Conservation (phyloP, 257 asterid species). For the Nicotiana undulata region DNA sequence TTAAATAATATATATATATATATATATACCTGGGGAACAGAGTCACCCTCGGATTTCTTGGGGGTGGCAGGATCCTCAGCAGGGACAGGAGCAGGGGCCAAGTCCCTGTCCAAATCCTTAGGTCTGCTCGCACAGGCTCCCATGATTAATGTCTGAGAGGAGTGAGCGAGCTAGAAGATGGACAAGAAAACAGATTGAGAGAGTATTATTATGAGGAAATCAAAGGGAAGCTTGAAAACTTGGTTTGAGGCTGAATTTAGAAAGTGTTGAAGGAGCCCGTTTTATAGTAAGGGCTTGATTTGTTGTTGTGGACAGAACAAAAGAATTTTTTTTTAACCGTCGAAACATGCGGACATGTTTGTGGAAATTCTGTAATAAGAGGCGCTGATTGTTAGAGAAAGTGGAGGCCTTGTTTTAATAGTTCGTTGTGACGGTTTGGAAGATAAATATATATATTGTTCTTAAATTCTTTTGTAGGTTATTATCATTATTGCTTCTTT, state of each 20-base stretch:
- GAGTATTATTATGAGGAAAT: neutral
- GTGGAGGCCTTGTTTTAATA: neutral
- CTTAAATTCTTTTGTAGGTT: too few relatives aligned
- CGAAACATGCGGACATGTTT: neutral
- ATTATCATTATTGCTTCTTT: too few relatives aligned
- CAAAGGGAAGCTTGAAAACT: neutral
- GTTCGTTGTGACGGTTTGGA: neutral
- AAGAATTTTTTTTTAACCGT: neutral
- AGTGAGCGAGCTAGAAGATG: neutral
- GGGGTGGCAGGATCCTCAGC: constrained; percentile 7
- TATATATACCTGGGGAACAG: neutral
- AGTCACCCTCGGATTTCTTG: neutral
- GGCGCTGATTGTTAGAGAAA: neutral
- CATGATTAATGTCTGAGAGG: neutral
- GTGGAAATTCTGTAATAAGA: neutral
- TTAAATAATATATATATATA: neutral
- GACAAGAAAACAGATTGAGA: neutral
- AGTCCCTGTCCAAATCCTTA: constrained; percentile 9
- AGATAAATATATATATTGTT: too few relatives aligned
- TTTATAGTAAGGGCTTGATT: neutral
- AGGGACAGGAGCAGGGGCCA: constrained; percentile 11
- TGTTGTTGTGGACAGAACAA: neutral
- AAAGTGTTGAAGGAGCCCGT: neutral
- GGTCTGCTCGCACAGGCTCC: constrained; percentile 20
- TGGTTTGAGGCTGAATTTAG: neutral